Percentiles rank a stretch among this genome's conserved stretches.
These are phyloP conservation scores for Pelargonium australe DNA, from an alignment of 441 rosid genomes.

Conservation along the genomic window DNA sequence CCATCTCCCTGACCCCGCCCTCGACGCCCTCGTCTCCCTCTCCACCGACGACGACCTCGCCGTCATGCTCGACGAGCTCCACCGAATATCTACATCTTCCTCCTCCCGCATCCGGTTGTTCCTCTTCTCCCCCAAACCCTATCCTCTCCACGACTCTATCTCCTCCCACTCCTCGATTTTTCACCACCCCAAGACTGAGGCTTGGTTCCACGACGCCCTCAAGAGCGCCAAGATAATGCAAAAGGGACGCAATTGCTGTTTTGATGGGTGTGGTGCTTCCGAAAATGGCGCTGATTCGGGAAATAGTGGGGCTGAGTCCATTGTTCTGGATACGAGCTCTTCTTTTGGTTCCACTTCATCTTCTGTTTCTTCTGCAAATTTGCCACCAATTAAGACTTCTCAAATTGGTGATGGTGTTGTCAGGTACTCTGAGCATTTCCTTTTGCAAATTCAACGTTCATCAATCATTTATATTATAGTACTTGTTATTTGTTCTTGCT, in stretches of 20 bases:
- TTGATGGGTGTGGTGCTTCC: slow-evolving; percentile 9
- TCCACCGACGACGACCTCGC: slow-evolving; percentile 55
- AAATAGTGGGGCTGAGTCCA: slow-evolving; percentile 31
- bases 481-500: too few relatives aligned
- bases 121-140: slow-evolving; percentile 34
- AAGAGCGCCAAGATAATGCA: slow-evolving; percentile 53
- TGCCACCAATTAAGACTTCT: slow-evolving; percentile 37
- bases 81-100: slow-evolving; percentile 29
- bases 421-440: too few relatives aligned
- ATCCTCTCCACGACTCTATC: background rate
- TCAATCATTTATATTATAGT: too few relatives aligned
- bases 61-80: slow-evolving; percentile 55
- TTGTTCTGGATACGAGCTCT: slow-evolving; percentile 63
- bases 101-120: slow-evolving; percentile 58
- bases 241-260: slow-evolving; percentile 25
- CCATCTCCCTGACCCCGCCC: slow-evolving; percentile 57
- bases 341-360: slow-evolving; percentile 78
- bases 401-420: too few relatives aligned
- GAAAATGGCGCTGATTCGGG: too few relatives aligned
- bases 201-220: slow-evolving; percentile 70
- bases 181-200: slow-evolving; percentile 63
- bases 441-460: too few relatives aligned
- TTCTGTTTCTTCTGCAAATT: slow-evolving; percentile 46
- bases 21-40: slow-evolving; percentile 59
- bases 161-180: slow-evolving; percentile 1